Base-by-base conservation (phyloP, 176 grass and related monocot species). In the Oryza australiensis region DNA sequence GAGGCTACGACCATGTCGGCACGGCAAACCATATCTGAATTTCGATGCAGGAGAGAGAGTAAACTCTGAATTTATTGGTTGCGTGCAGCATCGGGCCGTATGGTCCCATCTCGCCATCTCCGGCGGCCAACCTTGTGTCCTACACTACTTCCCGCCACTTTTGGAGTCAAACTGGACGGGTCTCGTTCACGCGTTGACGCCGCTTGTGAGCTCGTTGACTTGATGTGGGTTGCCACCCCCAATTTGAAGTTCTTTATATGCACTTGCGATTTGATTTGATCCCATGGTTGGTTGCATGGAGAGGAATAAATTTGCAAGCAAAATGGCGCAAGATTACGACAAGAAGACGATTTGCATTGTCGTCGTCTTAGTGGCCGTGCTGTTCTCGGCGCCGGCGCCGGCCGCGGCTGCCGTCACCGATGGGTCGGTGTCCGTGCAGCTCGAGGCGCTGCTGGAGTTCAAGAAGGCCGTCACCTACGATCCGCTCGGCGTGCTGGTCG, bases 391-490 rank as follows among this genome's bases (percentile, higher is more conserved):
- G 49, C 12, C 70, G 38, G 29, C 75, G 49, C 43, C 76, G 33
- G 46, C 62, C 1, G 35, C 45, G 0, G 57, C 20, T 26, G 74
- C 27, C 22, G 57, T 16, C 32, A 32, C 73, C 0, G 80, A 72
- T 7, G 24, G 53, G 0, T 38, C 86, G 6, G 84, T 10, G 28
- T 3, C 86, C 24, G 63, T 84, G 77, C 84, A 94, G 10, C 83
- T 88, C 12, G 92, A 94, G 88, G 92, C 92, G 2, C 51, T 98
- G 91, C 83, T 94, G 75, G 86, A 48, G 64, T 94, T 98, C 86
- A 98, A 94, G 84, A 78, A 85, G 59, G 85, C 74, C 33, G 75
- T 98, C 49, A 64, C 57, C 23, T 86, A 72, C 1, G 95, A 94
- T 59, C 95, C 95, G 5, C 80, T 84, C 30, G 90, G 88, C 26